phyloP scores from a whole-genome alignment of 2,329 filamentous ascomycete species.

The Fusarium sp. region DNA sequence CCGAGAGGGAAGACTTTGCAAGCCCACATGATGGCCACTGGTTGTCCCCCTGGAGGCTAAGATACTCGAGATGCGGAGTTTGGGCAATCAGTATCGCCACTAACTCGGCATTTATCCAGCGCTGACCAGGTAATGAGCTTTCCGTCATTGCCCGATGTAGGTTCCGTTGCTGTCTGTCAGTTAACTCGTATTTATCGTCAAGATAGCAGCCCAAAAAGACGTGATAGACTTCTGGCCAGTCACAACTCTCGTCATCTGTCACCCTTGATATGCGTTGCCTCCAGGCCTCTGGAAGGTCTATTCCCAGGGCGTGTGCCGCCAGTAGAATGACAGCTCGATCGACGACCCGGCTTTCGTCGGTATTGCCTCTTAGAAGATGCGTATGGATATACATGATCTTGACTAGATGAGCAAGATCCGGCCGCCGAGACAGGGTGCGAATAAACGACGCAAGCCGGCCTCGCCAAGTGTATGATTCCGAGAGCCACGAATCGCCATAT shows the following conservation, averaged over 20 bases:
- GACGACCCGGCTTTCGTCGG: neutral
- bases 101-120: constrained; percentile 1
- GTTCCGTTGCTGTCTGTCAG: neutral
- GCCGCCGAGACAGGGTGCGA: neutral
- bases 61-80: neutral
- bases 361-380: rapidly evolving
- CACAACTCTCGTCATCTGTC: neutral
- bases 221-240: neutral
- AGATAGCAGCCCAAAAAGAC: neutral
- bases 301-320: neutral
- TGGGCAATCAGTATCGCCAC: neutral
- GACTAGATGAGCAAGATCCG: constrained; percentile 1
- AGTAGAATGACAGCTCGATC: neutral
- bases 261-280: neutral
- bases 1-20: neutral
- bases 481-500: constrained; percentile 1
- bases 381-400: neutral
- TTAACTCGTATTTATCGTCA: neutral
- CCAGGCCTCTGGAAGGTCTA: constrained; percentile 1
- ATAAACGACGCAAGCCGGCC: constrained; percentile 10
- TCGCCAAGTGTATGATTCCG: neutral
- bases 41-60: neutral
- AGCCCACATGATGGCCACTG: neutral
- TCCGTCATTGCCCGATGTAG: neutral
- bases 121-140: neutral